phyloP scores from a whole-genome alignment of 306 rosid species.

The Begonia loranthoides region DNA sequence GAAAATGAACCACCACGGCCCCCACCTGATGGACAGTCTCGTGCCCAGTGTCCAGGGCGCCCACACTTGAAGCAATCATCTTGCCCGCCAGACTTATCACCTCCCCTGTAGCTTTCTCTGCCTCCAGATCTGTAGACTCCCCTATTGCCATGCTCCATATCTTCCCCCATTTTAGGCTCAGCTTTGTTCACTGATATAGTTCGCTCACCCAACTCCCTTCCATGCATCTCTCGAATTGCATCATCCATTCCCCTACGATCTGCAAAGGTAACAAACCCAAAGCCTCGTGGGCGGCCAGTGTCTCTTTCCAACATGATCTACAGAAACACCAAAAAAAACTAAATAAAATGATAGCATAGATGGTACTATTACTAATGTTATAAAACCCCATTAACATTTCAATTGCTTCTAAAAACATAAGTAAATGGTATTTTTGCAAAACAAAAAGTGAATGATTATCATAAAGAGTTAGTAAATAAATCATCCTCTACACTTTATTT shows the following conservation, averaged over 20 bases:
- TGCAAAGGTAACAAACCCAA: conserved; percentile 86
- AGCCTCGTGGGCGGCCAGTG: conserved; percentile 90
- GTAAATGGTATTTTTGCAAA: too few species aligned
- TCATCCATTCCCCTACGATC: conserved; percentile 97
- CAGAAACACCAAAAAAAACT: conserved; percentile 17
- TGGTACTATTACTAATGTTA: too few species aligned
- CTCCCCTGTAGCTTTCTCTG: conserved; percentile 8
- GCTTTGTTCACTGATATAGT: conserved; percentile 88
- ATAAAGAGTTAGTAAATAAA: too few species aligned
- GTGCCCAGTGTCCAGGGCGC: conserved; percentile 29
- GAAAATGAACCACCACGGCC: conserved; percentile 17
- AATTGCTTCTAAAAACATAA: too few species aligned
- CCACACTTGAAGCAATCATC: conserved; percentile 32
- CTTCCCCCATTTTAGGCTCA: conserved; percentile 84
- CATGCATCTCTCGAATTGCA: conserved; percentile 94
- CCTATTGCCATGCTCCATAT: conserved; percentile 34
- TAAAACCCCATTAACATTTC: too few species aligned
- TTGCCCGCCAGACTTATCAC: conserved; percentile 16
- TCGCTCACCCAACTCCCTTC: conserved; percentile 73
- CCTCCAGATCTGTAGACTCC: conserved; percentile 9
- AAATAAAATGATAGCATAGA: too few species aligned
- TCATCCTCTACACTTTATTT: too few species aligned
- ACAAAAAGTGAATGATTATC: too few species aligned
- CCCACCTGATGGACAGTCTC: conserved; percentile 27
- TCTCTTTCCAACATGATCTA: conserved; percentile 96